Percentiles rank a stretch among this genome's conserved stretches.
Evolutionary conservation across 371 early-diverging fungal genomes (phyloP).

Genomic region (Mortierella sp.): DNA sequence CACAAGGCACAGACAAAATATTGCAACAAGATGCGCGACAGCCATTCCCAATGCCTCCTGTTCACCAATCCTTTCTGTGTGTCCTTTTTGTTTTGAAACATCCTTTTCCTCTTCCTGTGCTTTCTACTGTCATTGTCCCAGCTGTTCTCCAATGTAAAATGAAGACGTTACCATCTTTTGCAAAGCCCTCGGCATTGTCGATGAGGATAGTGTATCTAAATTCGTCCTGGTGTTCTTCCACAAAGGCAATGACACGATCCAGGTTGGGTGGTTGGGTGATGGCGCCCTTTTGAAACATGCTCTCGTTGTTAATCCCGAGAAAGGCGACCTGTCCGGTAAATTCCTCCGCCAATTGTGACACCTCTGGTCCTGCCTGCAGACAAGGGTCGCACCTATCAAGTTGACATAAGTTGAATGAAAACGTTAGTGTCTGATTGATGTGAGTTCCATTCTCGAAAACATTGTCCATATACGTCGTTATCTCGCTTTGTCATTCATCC

Average conservation of each 20-base stretch:
- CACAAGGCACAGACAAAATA: no score
- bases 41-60: neutral
- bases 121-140: neutral
- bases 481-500: neutral
- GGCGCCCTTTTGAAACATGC: constrained; percentile 33
- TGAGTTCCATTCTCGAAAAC: neutral
- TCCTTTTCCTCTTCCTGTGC: neutral
- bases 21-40: neutral
- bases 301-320: constrained; percentile 54
- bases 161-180: constrained; percentile 42
- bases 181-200: constrained; percentile 53
- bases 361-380: constrained; percentile 43
- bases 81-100: no score
- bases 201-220: constrained; percentile 50
- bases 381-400: constrained; percentile 49
- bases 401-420: neutral
- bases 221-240: constrained; percentile 37
- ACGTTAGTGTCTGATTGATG: neutral
- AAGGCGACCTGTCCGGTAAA: constrained; percentile 42
- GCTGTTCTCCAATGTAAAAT: no score
- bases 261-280: constrained; percentile 40
- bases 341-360: constrained; percentile 52
- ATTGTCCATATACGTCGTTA: neutral
- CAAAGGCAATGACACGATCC: constrained; percentile 36
- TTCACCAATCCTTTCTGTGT: no score